Evolutionary conservation across 140 eudicot genomes (phyloP).

Genomic region (Senecio squalidus): DNA sequence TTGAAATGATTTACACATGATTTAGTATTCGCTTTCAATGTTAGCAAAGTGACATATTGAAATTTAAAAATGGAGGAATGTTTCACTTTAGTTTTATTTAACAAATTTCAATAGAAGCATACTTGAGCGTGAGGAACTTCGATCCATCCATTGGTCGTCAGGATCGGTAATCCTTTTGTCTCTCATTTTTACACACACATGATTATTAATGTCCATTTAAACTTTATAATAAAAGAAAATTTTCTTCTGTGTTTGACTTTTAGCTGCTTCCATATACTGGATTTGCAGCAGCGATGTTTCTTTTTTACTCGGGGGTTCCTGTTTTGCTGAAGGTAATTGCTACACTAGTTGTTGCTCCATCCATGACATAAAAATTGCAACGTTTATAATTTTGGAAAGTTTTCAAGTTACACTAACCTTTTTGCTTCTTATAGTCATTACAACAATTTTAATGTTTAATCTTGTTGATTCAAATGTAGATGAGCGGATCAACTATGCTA

Average conservation of each 20-base stretch:
- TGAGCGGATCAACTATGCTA: constrained; percentile 89
- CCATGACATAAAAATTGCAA: constrained; percentile 1
- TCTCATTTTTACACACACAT: background rate
- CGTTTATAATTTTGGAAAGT: background rate
- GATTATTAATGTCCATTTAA: background rate
- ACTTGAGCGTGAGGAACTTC: constrained; percentile 83
- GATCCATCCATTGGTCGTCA: constrained; percentile 80
- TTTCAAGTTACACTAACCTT: constrained; percentile 2
- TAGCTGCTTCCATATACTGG: constrained; percentile 80
- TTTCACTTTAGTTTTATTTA: constrained; percentile 31
- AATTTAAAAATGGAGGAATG: background rate
- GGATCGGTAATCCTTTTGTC: constrained; percentile 47
- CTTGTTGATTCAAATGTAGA: constrained; percentile 40
- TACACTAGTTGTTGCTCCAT: background rate
- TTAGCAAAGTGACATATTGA: background rate
- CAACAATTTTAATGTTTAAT: constrained; percentile 4
- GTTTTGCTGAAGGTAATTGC: constrained; percentile 66
- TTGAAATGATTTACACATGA: background rate
- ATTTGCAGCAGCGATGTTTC: constrained; percentile 81
- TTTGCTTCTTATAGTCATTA: background rate
- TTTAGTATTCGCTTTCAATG: background rate
- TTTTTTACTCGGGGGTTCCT: constrained; percentile 89
- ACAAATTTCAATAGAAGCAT: constrained; percentile 50
- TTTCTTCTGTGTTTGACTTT: constrained; percentile 11
- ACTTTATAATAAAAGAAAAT: background rate